phyloP scores from a whole-genome alignment of 805 yeast species.

The Gaillardinia entomophila region DNA sequence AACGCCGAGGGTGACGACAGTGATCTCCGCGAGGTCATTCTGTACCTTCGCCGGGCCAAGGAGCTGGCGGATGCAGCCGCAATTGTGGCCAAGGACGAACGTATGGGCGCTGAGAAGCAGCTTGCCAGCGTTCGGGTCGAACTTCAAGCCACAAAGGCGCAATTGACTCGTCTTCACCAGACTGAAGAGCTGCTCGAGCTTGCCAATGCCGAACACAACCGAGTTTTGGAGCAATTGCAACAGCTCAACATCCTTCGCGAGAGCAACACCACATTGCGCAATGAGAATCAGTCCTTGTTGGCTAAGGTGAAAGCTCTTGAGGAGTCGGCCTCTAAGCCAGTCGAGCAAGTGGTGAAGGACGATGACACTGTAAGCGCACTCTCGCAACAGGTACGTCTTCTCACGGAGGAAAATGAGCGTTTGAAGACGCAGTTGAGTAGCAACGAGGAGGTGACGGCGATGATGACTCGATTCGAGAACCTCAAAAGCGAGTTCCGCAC shows the following conservation, averaged over 20 bases:
- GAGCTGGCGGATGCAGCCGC: constrained; percentile 60
- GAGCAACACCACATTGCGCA: constrained; percentile 59
- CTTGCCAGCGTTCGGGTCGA: constrained; percentile 44
- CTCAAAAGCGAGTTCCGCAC: constrained; percentile 21
- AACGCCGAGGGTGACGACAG: constrained; percentile 6
- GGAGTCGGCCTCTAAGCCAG: constrained; percentile 10
- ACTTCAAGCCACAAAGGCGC: constrained; percentile 45
- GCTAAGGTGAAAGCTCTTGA: constrained; percentile 32
- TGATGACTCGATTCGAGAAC: constrained; percentile 25
- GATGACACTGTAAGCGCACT: constrained; percentile 38
- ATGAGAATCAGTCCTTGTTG: constrained; percentile 32
- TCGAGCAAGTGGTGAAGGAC: constrained; percentile 38
- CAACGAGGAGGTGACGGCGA: constrained; percentile 18
- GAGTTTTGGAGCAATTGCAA: constrained; percentile 47
- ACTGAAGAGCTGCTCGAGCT: constrained; percentile 9
- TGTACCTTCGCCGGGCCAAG: constrained; percentile 66
- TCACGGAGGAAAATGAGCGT: constrained; percentile 50
- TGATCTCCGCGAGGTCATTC: constrained; percentile 45
- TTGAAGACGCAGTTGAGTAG: constrained; percentile 39
- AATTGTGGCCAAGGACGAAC: constrained; percentile 40
- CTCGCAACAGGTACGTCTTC: constrained; percentile 39
- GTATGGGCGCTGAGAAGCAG: constrained; percentile 45
- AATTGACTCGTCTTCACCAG: constrained; percentile 24
- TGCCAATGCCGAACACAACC: constrained; percentile 38
- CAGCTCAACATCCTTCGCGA: constrained; percentile 62